These are phyloP conservation scores for Cordia subcordata DNA, from an alignment of 257 asterid species.

Conservation along the genomic window DNA sequence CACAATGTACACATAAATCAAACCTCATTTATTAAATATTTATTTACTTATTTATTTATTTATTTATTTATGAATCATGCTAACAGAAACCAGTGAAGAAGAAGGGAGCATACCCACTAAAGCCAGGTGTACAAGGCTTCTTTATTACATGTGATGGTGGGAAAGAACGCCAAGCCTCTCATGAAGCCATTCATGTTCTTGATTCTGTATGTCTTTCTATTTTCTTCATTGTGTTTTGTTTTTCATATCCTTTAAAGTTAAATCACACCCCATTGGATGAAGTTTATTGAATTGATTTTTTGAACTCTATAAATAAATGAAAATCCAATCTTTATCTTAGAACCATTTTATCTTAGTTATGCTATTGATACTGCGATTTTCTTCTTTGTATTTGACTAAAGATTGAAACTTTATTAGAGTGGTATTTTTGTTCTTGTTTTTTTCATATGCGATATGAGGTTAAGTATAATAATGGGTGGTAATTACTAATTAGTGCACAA, in stretches of 20 bases:
- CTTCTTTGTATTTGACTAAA: neutral
- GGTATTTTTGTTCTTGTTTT: conserved; percentile 1
- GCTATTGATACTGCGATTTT: too few relatives aligned
- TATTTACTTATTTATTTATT: neutral
- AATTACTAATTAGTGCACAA: neutral
- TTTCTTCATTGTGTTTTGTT: neutral
- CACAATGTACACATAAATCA: conserved; percentile 49
- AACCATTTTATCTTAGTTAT: too few relatives aligned
- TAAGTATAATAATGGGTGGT: neutral
- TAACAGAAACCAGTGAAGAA: conserved; percentile 71
- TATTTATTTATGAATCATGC: conserved; percentile 2
- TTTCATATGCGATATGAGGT: conserved; percentile 7
- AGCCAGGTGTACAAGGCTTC: conserved; percentile 89
- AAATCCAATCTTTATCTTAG: too few relatives aligned
- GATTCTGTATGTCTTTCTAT: conserved; percentile 54
- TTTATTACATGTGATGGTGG: conserved; percentile 98
- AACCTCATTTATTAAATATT: neutral
- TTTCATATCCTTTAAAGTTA: conserved; percentile 1
- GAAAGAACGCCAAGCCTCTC: conserved; percentile 74
- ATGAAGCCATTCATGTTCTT: conserved; percentile 83
- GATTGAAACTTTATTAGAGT: conserved; percentile 8
- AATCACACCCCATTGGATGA: neutral
- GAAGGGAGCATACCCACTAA: conserved; percentile 77
- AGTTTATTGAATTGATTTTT: neutral
- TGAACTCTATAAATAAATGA: too few relatives aligned